Evolutionary conservation across 1,284 basidiomycete species (phyloP).

Genomic region (Apiotrichum siamense): DNA sequence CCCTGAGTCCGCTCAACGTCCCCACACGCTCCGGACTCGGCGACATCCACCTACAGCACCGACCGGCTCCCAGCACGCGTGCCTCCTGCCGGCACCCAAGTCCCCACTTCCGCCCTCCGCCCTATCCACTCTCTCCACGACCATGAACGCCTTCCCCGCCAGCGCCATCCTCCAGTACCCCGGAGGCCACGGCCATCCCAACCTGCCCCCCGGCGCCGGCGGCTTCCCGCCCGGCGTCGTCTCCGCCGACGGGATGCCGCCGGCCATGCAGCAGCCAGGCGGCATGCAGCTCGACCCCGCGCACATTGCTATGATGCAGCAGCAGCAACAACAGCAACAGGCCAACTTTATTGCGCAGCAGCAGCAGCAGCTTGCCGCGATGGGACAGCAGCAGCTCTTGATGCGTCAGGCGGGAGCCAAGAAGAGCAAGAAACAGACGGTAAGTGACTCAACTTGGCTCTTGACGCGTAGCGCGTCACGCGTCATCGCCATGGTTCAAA

Average conservation of each 20-base stretch:
- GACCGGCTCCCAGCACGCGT: not conserved
- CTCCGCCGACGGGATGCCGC: constrained; percentile 1
- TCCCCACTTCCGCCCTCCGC: not conserved
- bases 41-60: not conserved
- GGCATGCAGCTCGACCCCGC: constrained; percentile 4
- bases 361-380: constrained; percentile 17
- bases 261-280: not conserved
- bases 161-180: constrained; percentile 15
- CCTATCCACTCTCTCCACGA: not conserved
- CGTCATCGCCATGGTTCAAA: not conserved
- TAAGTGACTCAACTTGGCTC: not conserved
- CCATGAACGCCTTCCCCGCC: constrained; percentile 15
- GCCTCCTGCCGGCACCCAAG: not conserved
- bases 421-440: constrained; percentile 4
- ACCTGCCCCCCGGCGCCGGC: constrained; percentile 1
- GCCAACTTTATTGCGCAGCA: no score
- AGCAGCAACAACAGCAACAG: constrained; percentile 14
- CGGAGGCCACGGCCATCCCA: not conserved
- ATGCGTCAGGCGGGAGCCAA: not conserved
- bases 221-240: not conserved
- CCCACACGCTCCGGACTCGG: not conserved
- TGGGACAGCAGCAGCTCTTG: constrained; percentile 1
- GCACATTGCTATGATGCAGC: constrained; percentile 17
- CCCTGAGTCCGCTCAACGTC: not conserved
- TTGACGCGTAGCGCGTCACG: not conserved